These are phyloP conservation scores for Alternaria longipes DNA, from an alignment of 2,329 filamentous ascomycete genomes.

Conservation along the genomic window DNA sequence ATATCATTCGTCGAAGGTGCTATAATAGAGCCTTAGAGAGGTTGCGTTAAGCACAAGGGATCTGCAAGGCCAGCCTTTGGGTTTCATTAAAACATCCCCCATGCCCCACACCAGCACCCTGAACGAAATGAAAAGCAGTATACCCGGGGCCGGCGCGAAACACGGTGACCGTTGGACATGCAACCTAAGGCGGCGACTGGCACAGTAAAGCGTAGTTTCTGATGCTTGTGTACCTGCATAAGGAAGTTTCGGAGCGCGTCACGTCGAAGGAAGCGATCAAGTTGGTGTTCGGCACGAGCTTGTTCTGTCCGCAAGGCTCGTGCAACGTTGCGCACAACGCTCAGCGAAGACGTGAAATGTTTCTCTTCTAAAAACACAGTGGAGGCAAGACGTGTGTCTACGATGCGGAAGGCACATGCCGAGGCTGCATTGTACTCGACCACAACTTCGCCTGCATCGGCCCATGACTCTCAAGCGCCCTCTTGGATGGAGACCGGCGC, in stretches of 20 bases:
- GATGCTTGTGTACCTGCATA: constrained; percentile 7
- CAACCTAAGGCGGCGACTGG: constrained; percentile 24
- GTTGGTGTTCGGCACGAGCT: constrained; percentile 3
- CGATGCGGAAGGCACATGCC: neutral
- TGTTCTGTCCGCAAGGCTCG: constrained; percentile 11
- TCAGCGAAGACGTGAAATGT: neutral
- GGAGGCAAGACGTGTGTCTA: neutral
- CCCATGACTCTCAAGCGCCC: constrained; percentile 17
- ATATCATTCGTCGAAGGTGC: constrained; percentile 18
- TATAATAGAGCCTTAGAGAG: constrained; percentile 10
- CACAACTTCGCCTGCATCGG: neutral
- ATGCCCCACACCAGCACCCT: constrained; percentile 15
- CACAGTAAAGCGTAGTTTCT: constrained; percentile 11
- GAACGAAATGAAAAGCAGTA: constrained; percentile 20
- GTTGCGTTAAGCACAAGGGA: constrained; percentile 34
- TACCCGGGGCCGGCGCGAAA: constrained; percentile 9
- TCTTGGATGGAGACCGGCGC: constrained; percentile 15
- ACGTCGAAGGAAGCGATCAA: neutral
- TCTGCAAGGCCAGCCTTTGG: constrained; percentile 14
- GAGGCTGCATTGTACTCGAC: neutral
- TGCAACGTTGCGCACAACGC: constrained; percentile 10
- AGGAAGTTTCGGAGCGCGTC: neutral
- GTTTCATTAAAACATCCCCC: constrained; percentile 27
- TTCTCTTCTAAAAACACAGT: neutral
- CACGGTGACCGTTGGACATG: constrained; percentile 9